Evolutionary conservation across 192 early-diverging fungal genomes (phyloP), one percentile per base, ranked within the genome.

Genomic region (Coemansia sp.): DNA sequence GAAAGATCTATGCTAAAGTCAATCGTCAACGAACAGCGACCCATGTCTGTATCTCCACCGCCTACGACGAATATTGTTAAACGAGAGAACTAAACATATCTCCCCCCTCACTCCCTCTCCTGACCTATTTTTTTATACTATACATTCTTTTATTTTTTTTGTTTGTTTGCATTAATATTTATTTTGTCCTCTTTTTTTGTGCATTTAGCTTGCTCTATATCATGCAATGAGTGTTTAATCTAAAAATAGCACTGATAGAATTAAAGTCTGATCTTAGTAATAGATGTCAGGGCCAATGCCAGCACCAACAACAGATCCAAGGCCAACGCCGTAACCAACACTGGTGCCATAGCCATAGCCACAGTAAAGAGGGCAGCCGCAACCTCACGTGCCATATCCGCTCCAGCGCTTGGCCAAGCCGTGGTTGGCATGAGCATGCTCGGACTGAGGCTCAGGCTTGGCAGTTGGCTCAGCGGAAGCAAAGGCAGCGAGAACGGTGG

Each of bases 1-100:
- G 82, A 84, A 67, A 84, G 76, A 68, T 74, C 82, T 11, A 27
- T 84, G 70, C 82, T 84, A 42, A 84, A 79, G 65, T 70, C 74
- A 59, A 66, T 84, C 54, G 54, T 84, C 42, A 63, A 62, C 29
- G 77, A 79, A 38, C 67, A 72, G 51, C 51, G 52, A 18, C 11
- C 52, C 52, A 55, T 29, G 52, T 55, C 52, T 10, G 51, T 54
- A 24, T 54, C 51, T 27, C 51, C 51, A 54, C 27, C 52, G 1
- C 8, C 52, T 31, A 11, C 47, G 16, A 49, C 20, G 18, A 49
- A 2, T 31, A 15, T 27, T 29, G 52, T 15, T 31, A 49, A 18
- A 20, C 47, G 47, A 1, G 27, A 55, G 52, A 27, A 46, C 12
- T 46, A 49, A 49, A 27, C 24, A 34, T 18, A 15, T 3, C 29